phyloP scores from a whole-genome alignment of 1,139 yeast genomes.

The Candida neerlandica region DNA sequence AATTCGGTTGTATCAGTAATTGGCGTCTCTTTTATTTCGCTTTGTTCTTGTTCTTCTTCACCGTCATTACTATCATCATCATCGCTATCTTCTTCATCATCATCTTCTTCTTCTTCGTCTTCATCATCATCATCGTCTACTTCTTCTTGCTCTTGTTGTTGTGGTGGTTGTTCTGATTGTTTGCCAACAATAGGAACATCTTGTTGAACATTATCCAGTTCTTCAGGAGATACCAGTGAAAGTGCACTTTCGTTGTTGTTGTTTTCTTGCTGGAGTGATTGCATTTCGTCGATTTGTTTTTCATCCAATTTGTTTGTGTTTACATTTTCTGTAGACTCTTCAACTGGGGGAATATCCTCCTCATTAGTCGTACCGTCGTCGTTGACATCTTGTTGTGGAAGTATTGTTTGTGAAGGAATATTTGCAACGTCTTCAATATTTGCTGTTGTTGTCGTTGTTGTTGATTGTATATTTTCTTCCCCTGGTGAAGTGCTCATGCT shows the following conservation, averaged over 20 bases:
- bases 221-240: slow-evolving; percentile 1
- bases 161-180: slow-evolving; percentile 15
- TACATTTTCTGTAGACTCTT: not conserved
- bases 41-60: slow-evolving; percentile 10
- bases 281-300: slow-evolving; percentile 13
- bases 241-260: not conserved
- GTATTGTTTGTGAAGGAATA: slow-evolving; percentile 2
- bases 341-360: not conserved
- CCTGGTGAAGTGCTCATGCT: slow-evolving; percentile 5
- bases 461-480: slow-evolving; percentile 1
- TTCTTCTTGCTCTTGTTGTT: slow-evolving; percentile 9
- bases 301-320: slow-evolving; percentile 8
- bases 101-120: slow-evolving; percentile 15
- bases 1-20: slow-evolving; percentile 10
- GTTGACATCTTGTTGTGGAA: slow-evolving; percentile 5
- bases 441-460: not conserved
- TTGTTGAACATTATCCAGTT: not conserved
- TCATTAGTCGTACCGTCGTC: slow-evolving; percentile 3
- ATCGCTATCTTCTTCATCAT: slow-evolving; percentile 15
- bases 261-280: not conserved
- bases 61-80: slow-evolving; percentile 15
- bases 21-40: slow-evolving; percentile 3
- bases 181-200: slow-evolving; percentile 11
- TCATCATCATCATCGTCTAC: slow-evolving; percentile 2
- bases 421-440: slow-evolving; percentile 3